Evolutionary conservation across 257 asterid genomes (phyloP), one percentile per base, ranked within the genome.

Genomic region (Henckelia pumila): DNA sequence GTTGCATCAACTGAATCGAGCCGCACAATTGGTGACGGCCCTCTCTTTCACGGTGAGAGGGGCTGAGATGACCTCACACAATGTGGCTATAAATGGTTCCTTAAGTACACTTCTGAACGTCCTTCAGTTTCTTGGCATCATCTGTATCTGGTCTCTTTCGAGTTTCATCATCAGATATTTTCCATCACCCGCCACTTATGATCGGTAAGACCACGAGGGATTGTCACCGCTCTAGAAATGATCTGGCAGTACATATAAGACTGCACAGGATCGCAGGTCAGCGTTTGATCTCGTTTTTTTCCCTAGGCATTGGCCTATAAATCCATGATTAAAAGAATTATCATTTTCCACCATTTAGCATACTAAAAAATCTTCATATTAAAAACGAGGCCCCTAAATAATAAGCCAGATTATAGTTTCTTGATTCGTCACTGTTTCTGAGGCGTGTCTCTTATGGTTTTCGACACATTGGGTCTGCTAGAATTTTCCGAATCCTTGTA

Each of bases 1-100:
- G 84, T 70, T 93, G 70, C 98, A 93, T 85, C 97, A 93, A 81
- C 88, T 93, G 86, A 89, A 93, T 53, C 76, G 98, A 71, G 97
- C 97, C 19, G 91, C 97, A 70, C 97, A 93, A 68, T 74, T 93
- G 78, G 98, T 93, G 71, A 89, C 94, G 2, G 98, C 97, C 47
- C 95, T 93, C 49, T 89, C 94, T 26, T 83, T 88, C 83, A 93
- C 97, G 0, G 93, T 93, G 37, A 84, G 84, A 83, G 97, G 96
- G 53, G 99, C 97, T 28, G 99, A 93, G 83, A 78, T 84, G 94
- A 93, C 97, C 4, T 71, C 96, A 1, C 96, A 90, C 84, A 93
- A 90, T 80, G 62, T 86, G 82, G 95, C 96, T 53, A 93, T 93
- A 78, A 90, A 87, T 37, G 76, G 87, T 20, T 93, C 95, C 6